Percentiles rank a stretch among this genome's conserved stretches.
phyloP scores from a whole-genome alignment of 345 rosid genomes.

The Litchi chinensis region DNA sequence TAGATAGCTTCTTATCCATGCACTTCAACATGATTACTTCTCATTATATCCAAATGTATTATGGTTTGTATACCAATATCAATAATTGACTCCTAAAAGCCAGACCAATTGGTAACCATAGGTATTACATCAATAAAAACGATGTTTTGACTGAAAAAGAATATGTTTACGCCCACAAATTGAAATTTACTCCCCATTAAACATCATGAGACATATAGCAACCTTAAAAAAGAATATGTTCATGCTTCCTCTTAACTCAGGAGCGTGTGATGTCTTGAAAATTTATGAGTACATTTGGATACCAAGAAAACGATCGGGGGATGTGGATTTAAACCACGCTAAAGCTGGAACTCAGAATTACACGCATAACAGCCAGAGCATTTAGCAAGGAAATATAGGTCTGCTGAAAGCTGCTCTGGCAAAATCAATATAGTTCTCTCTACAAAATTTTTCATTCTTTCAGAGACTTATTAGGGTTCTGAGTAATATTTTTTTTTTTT shows the following conservation, averaged over 20 bases:
- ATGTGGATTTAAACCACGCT: not conserved
- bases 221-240: not conserved
- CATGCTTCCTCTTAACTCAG: not conserved
- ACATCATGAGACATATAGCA: not conserved
- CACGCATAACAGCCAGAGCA: not conserved
- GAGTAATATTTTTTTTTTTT: not conserved
- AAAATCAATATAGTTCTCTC: not conserved
- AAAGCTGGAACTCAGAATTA: not conserved
- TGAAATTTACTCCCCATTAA: not conserved
- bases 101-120: not conserved
- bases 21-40: no score
- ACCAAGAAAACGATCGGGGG: not conserved
- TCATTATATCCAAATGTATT: no score
- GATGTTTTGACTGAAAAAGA: no score
- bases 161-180: not conserved
- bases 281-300: not conserved
- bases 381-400: not conserved
- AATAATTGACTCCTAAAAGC: not conserved
- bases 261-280: not conserved
- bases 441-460: conserved; percentile 13
- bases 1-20: no score
- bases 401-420: not conserved
- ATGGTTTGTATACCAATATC: not conserved
- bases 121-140: no score
- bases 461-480: conserved; percentile 8